phyloP scores from a whole-genome alignment of 2,329 filamentous ascomycete genomes.

The Diaporthe sp. region DNA sequence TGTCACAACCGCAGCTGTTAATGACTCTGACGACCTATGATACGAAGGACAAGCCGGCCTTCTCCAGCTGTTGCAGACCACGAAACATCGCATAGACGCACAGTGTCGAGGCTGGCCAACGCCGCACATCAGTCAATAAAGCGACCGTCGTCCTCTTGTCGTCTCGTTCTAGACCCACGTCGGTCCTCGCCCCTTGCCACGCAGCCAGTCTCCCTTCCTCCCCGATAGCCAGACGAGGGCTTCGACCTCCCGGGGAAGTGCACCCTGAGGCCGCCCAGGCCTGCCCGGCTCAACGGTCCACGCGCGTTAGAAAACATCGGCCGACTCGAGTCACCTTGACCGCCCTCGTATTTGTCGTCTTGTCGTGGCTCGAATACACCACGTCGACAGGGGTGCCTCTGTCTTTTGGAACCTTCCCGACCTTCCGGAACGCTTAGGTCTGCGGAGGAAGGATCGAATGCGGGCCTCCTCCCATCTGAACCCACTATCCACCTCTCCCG shows the following conservation, averaged over 20 bases:
- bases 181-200: neutral
- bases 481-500: slow-evolving; percentile 35
- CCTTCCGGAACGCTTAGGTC: slow-evolving; percentile 30
- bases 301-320: slow-evolving; percentile 10
- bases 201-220: slow-evolving; percentile 5
- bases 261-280: slow-evolving; percentile 25
- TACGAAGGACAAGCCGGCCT: slow-evolving; percentile 10
- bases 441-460: slow-evolving; percentile 34
- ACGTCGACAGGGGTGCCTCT: slow-evolving; percentile 32
- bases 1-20: neutral
- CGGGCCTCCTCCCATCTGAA: slow-evolving; percentile 25
- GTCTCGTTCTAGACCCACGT: neutral
- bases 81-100: slow-evolving; percentile 1
- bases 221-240: neutral
- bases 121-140: neutral
- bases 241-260: slow-evolving; percentile 6
- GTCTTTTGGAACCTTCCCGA: slow-evolving; percentile 25
- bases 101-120: neutral
- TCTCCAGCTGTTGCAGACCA: slow-evolving; percentile 13
- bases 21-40: neutral
- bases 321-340: slow-evolving; percentile 31
- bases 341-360: slow-evolving; percentile 29
- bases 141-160: neutral
- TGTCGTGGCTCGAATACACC: slow-evolving; percentile 6
- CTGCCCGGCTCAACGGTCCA: neutral